Percentiles rank a stretch among this genome's conserved stretches.
Evolutionary conservation across 331 rosid genomes (phyloP).

Genomic region (Malus hybrid): DNA sequence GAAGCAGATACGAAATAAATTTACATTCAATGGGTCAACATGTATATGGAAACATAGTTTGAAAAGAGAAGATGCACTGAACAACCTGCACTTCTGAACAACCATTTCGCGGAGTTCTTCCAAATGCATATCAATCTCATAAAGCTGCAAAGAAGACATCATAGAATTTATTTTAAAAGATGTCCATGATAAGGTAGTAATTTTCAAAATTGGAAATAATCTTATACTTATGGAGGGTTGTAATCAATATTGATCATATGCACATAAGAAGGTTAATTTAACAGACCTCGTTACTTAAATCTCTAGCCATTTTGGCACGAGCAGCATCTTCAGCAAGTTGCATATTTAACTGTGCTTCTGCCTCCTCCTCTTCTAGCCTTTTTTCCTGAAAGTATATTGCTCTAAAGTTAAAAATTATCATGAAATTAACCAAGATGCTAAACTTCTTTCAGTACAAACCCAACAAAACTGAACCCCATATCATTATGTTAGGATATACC

Average conservation of each 20-base stretch:
- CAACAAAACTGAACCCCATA: conserved; percentile 4
- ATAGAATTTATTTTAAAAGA: not conserved
- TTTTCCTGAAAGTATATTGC: conserved; percentile 52
- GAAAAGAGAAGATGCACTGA: not conserved
- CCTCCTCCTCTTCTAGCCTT: conserved; percentile 75
- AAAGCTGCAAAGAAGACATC: conserved; percentile 54
- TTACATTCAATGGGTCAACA: not conserved
- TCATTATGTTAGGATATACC: conserved; percentile 33
- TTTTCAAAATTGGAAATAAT: not conserved
- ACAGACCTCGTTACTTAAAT: conserved; percentile 66
- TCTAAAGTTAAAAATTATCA: conserved; percentile 11
- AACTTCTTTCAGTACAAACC: conserved; percentile 1
- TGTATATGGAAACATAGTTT: not conserved
- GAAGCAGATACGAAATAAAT: not conserved
- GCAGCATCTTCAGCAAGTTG: conserved; percentile 85
- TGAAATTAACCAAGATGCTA: not conserved
- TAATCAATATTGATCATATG: not conserved
- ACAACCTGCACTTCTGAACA: conserved; percentile 80
- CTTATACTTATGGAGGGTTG: not conserved
- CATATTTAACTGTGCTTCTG: conserved; percentile 62
- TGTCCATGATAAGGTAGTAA: not conserved
- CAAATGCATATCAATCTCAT: conserved; percentile 60
- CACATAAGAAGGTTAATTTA: conserved; percentile 7
- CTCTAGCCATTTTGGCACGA: conserved; percentile 75
- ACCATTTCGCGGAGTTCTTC: conserved; percentile 78